Conservation (phyloP, 129 eudicot genomes). For the Ambrosia trifida region DNA sequence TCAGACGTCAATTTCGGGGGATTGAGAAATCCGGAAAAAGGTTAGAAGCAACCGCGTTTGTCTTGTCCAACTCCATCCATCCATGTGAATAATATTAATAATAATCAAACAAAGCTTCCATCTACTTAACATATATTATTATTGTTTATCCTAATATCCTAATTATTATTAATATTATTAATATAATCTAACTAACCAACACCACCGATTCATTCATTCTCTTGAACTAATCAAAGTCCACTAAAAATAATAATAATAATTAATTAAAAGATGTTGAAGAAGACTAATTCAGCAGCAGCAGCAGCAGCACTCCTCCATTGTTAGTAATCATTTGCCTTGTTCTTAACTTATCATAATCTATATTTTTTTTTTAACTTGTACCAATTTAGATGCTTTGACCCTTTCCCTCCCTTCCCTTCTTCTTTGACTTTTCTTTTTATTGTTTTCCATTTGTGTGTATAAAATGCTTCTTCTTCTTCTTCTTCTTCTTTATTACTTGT, state of each 20-base stretch:
- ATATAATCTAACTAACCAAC: too few relatives aligned
- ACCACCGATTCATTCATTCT: not conserved
- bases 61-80: not conserved
- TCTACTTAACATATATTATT: too few relatives aligned
- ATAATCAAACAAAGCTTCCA: too few relatives aligned
- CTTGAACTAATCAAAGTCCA: slow-evolving; percentile 6
- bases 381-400: slow-evolving; percentile 24
- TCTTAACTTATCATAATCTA: slow-evolving; percentile 20
- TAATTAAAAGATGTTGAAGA: not conserved
- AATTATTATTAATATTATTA: too few relatives aligned
- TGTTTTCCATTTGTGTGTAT: not conserved
- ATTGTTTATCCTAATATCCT: too few relatives aligned
- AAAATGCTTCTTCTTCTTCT: slow-evolving; percentile 22
- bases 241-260: too few relatives aligned
- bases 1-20: slow-evolving; percentile 2
- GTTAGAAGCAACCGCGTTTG: slow-evolving; percentile 9
- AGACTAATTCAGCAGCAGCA: slow-evolving; percentile 32
- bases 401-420: not conserved
- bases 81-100: too few relatives aligned
- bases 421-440: not conserved
- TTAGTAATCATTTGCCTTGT: slow-evolving; percentile 20
- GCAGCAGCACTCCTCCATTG: slow-evolving; percentile 31
- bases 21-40: not conserved
- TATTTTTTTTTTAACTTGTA: slow-evolving; percentile 11
- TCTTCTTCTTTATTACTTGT: too few relatives aligned